Evolutionary conservation across 2,329 filamentous ascomycete species (phyloP).

Genomic region (Aphanoascus verrucosus): DNA sequence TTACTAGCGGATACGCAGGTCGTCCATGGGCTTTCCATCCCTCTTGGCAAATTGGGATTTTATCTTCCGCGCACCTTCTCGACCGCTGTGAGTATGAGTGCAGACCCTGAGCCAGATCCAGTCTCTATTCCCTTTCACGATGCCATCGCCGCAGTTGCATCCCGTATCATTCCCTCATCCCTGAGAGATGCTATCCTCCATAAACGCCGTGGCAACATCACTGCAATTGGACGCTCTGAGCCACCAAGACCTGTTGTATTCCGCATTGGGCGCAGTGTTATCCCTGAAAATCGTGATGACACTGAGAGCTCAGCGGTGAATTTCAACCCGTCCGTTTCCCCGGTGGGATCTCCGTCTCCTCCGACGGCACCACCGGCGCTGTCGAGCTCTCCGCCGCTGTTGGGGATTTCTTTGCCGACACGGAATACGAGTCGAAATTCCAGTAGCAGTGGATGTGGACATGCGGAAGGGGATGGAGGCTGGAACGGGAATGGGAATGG

Average conservation of each 20-base stretch:
- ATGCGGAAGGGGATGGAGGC: not conserved
- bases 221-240: conserved; percentile 4
- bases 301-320: not conserved
- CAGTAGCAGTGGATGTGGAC: not conserved
- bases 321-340: not conserved
- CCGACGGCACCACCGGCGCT: conserved; percentile 2
- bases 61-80: conserved; percentile 39
- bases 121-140: conserved; percentile 3
- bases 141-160: not conserved
- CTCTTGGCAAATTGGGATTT: conserved; percentile 46
- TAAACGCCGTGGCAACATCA: not conserved
- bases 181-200: not conserved
- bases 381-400: conserved; percentile 3
- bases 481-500: not conserved
- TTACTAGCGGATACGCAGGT: conserved; percentile 33
- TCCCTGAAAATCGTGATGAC: conserved; percentile 3
- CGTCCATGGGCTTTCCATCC: conserved; percentile 73
- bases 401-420: not conserved
- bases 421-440: not conserved
- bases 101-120: conserved; percentile 19
- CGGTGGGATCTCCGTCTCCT: not conserved
- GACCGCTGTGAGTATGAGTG: conserved; percentile 35
- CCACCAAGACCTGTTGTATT: conserved; percentile 9
- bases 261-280: conserved; percentile 11
- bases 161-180: conserved; percentile 5